Evolutionary conservation across 169 alveolate genomes (phyloP), one percentile per base, ranked within the genome.

Genomic region (Eimeria tenella): DNA sequence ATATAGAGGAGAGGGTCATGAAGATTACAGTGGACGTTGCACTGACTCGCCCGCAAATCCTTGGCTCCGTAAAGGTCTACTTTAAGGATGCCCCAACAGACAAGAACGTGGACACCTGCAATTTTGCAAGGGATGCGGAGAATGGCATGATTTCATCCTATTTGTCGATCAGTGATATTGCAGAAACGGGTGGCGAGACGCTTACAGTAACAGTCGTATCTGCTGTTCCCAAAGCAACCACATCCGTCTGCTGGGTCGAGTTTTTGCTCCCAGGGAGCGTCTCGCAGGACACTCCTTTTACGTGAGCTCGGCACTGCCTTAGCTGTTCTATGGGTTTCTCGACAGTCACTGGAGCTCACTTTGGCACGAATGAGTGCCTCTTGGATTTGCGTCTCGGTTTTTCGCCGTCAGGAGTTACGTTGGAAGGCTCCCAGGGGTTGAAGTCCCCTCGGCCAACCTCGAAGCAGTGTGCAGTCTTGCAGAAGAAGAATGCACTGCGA

Each of bases 341-440:
- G 42, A 31, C 50, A 52, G 13, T 50, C 17, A 75, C n/a, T 52
- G 86, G 19, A 52, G 21, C 21, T 17, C 11, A 42, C 86, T 49
- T 17, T 74, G 53, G 5, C 65, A 2, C 10, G 19, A n/a, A 50
- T 5, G n/a, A 8, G 6, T 5, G 49, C 19, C 7, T 50, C 65
- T 49, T 75, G 8, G 5, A 13, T 2, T 31, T 31, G 42, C 42
- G 42, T 31, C 42, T 31, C 42, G 42, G 42, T 31, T 31, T 31
- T 31, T n/a, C 86, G 19, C 50, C 21, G 50, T 58, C 31, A 84
- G 91, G 65, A 60, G 13, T 49, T 84, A 84, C 21, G 58, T 84
- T 4, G 91, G 91, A 62, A 60, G 91, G 91, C 81, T 84, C 53
- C 91, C 91, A 3, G 91, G 91, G 52, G 23, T 62, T 21, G 81